phyloP scores from a whole-genome alignment of 2,329 filamentous ascomycete species.

The Aotearoamyces nothofagi region DNA sequence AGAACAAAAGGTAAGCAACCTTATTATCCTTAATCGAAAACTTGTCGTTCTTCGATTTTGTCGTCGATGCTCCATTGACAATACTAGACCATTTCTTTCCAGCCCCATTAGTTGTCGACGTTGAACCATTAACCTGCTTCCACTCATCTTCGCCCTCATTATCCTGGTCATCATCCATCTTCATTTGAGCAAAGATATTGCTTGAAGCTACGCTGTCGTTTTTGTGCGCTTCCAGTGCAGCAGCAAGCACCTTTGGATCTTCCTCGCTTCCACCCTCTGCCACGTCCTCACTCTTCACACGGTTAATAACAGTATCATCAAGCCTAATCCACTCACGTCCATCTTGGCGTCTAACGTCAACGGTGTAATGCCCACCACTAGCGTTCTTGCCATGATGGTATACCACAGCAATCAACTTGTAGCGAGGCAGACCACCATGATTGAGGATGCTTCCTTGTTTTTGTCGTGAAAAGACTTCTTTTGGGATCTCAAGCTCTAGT shows the following conservation, averaged over 20 bases:
- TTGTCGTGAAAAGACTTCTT: constrained; percentile 69
- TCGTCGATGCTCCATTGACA: constrained; percentile 46
- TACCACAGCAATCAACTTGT: constrained; percentile 76
- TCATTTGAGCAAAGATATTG: constrained; percentile 62
- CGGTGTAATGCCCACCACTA: constrained; percentile 91
- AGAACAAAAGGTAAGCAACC: constrained; percentile 93
- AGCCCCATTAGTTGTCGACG: constrained; percentile 20
- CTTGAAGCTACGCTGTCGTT: constrained; percentile 32
- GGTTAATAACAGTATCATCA: constrained; percentile 81
- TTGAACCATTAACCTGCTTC: constrained; percentile 67
- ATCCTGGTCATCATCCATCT: constrained; percentile 48
- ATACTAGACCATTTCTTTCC: constrained; percentile 60
- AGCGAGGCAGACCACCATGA: constrained; percentile 62
- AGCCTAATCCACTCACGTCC: constrained; percentile 92
- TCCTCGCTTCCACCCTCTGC: constrained; percentile 75
- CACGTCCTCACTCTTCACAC: constrained; percentile 76
- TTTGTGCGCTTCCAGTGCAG: constrained; percentile 51
- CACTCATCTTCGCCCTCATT: constrained; percentile 56
- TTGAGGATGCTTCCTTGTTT: constrained; percentile 50
- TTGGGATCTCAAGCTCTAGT: constrained; percentile 83
- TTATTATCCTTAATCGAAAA: constrained; percentile 72
- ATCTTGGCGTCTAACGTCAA: constrained; percentile 90
- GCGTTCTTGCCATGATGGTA: constrained; percentile 98
- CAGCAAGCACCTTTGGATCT: constrained; percentile 51
- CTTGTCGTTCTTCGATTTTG: constrained; percentile 43